Evolutionary conservation across 192 early-diverging fungal genomes (phyloP).

Genomic region (Martensiomyces pterosporus): DNA sequence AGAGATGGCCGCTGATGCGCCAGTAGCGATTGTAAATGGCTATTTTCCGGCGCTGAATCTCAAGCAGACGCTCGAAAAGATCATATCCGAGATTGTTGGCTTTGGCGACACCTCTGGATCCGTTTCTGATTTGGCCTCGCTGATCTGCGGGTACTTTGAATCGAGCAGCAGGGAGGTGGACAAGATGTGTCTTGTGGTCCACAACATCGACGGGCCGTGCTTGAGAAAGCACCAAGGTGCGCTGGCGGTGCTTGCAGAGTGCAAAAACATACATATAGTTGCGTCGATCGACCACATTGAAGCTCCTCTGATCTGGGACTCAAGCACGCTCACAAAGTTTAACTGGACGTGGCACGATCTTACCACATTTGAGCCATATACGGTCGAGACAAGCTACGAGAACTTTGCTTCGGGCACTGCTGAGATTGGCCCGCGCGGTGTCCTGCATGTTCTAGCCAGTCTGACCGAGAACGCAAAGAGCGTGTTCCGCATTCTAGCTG

Average conservation of each 20-base stretch:
- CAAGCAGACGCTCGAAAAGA: slow-evolving; percentile 65
- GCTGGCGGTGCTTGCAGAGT: slow-evolving; percentile 64
- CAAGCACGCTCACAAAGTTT: slow-evolving; percentile 59
- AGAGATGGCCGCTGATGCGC: slow-evolving; percentile 51
- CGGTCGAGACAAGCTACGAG: slow-evolving; percentile 80
- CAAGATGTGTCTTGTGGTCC: slow-evolving; percentile 71
- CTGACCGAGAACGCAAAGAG: slow-evolving; percentile 81
- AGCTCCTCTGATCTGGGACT: slow-evolving; percentile 85
- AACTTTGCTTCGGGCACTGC: slow-evolving; percentile 59
- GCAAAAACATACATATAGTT: slow-evolving; percentile 67
- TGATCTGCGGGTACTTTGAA: slow-evolving; percentile 64
- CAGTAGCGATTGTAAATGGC: slow-evolving; percentile 78
- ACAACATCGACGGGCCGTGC: slow-evolving; percentile 82
- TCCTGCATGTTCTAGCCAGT: slow-evolving; percentile 75
- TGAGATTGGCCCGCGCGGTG: slow-evolving; percentile 62
- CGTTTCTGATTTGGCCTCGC: slow-evolving; percentile 62
- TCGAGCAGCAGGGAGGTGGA: slow-evolving; percentile 44
- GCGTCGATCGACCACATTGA: slow-evolving; percentile 92
- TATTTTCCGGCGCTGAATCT: slow-evolving; percentile 74
- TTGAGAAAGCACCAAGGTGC: slow-evolving; percentile 70
- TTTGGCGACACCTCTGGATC: slow-evolving; percentile 36
- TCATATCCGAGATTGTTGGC: slow-evolving; percentile 43
- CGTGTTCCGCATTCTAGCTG: slow-evolving; percentile 81
- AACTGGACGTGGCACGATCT: slow-evolving; percentile 90
- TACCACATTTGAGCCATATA: slow-evolving; percentile 80